A percentile compares a stretch with the other conserved stretches of the same genome.
Conservation (phyloP, 2,329 filamentous ascomycete genomes). For the Emericellopsis atlantica region DNA sequence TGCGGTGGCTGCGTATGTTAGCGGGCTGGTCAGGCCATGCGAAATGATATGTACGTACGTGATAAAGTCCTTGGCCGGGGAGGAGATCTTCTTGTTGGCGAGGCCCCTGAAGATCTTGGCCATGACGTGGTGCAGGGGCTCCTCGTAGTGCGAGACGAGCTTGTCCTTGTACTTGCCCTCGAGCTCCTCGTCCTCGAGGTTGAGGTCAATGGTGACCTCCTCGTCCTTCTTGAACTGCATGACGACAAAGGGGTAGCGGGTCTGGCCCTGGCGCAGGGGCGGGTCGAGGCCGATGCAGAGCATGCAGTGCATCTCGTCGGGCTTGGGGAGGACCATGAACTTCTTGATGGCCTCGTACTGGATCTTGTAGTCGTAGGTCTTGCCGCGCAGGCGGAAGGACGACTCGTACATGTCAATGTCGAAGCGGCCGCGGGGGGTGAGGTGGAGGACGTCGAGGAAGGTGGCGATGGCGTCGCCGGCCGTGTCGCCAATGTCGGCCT, state of each 20-base stretch:
- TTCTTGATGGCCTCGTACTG: constrained; percentile 97
- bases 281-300: constrained; percentile 91
- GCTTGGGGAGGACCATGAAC: constrained; percentile 96
- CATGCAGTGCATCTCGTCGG: constrained; percentile 93
- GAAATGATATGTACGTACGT: constrained; percentile 34
- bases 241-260: constrained; percentile 92
- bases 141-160: constrained; percentile 80
- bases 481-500: constrained; percentile 97
- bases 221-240: constrained; percentile 99
- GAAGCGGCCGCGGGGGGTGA: constrained; percentile 96
- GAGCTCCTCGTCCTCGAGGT: constrained; percentile 84
- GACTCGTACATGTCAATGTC: constrained; percentile 99
- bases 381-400: constrained; percentile 91
- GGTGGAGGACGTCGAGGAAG: constrained; percentile 91
- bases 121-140: constrained; percentile 84
- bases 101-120: constrained; percentile 91
- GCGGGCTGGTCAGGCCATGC: background rate
- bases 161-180: constrained; percentile 81
- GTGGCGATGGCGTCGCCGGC: constrained; percentile 98
- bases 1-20: constrained; percentile 54
- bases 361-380: constrained; percentile 99
- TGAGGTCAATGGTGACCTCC: constrained; percentile 90
- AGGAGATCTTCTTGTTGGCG: constrained; percentile 88
- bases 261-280: constrained; percentile 91
- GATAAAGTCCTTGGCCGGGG: constrained; percentile 86